These are phyloP conservation scores for Saccharomycopsis hybrid DNA, from an alignment of 1,139 yeast genomes.

Conservation along the genomic window DNA sequence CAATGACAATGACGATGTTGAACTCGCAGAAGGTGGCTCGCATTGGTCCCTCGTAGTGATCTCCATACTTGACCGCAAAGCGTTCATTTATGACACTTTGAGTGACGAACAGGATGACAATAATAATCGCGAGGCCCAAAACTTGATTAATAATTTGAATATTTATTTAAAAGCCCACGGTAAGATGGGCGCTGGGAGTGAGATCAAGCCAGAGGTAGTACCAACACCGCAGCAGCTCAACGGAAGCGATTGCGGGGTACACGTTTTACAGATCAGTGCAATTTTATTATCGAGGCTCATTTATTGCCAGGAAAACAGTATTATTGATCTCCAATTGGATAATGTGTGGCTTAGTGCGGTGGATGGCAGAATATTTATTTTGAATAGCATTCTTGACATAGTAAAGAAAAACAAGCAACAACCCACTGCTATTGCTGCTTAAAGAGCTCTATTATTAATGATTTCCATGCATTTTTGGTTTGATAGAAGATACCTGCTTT, in stretches of 20 bases:
- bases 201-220: conserved; percentile 23
- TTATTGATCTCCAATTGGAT: conserved; percentile 30
- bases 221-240: conserved; percentile 69
- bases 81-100: conserved; percentile 43
- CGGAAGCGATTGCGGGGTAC: conserved; percentile 74
- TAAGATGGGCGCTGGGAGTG: background rate
- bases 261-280: conserved; percentile 48
- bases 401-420: conserved; percentile 18
- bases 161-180: conserved; percentile 26
- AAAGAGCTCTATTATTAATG: no score
- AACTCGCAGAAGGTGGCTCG: conserved; percentile 42
- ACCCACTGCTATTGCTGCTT: no score
- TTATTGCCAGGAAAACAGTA: conserved; percentile 25
- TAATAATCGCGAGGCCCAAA: conserved; percentile 34
- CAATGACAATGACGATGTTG: conserved; percentile 46
- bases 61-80: conserved; percentile 32
- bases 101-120: conserved; percentile 26
- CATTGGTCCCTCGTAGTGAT: conserved; percentile 52
- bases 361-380: conserved; percentile 39
- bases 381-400: conserved; percentile 31
- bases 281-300: conserved; percentile 35
- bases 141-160: conserved; percentile 32
- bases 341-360: conserved; percentile 34
- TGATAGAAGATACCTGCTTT: no score
- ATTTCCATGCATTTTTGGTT: no score